Evolutionary conservation across 768 basidiomycete genomes (phyloP), one percentile per base, ranked within the genome.

Genomic region (Tulasnella calospora): DNA sequence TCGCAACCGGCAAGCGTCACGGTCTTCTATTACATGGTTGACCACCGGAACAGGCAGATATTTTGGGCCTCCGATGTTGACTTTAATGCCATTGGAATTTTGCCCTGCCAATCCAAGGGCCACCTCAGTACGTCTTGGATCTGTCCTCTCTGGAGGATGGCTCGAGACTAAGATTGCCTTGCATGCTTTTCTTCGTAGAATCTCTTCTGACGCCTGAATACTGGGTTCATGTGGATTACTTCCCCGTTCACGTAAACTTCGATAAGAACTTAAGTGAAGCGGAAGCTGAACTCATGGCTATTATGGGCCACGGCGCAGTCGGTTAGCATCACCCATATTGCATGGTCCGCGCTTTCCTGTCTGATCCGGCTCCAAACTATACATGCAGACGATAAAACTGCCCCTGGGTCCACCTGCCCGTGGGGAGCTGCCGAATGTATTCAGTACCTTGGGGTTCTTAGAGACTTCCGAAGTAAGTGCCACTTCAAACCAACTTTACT

Each of bases 151-250:
- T 10, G 19, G 19, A 17, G 61, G 61, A 67, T 15, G 10, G 57
- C 57, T 61, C n/a, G 57, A 17, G 30, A 33, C 61, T 35, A 17
- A 67, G 61, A 17, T 27, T 30, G 27, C 41, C 41, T 6, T 21
- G 19, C 33, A 8, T 74, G 51, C 7, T 76, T 40, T 61, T 35
- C 21, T 57, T 57, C 44, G 35, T 38, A 78, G 77, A 73, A 57
- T 78, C 77, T 27, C 15, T 41, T 5, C 44, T 78, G 40, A 78
- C 71, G 7, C 77, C 77, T 0, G 77, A 78, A 33, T 78, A 78
- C 41, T 78, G 77, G 77, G 44, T 55, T 0, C 77, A 78, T 44
- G 69, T 78, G 23, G 77, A 78, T 3, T 73, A 78, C 55, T 78
- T 40, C 36, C 77, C 77, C 40, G 70, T 41, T 67, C 69, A 36